Conservation (phyloP, 1,284 basidiomycete genomes). For the Ceratobasidium sp. region DNA sequence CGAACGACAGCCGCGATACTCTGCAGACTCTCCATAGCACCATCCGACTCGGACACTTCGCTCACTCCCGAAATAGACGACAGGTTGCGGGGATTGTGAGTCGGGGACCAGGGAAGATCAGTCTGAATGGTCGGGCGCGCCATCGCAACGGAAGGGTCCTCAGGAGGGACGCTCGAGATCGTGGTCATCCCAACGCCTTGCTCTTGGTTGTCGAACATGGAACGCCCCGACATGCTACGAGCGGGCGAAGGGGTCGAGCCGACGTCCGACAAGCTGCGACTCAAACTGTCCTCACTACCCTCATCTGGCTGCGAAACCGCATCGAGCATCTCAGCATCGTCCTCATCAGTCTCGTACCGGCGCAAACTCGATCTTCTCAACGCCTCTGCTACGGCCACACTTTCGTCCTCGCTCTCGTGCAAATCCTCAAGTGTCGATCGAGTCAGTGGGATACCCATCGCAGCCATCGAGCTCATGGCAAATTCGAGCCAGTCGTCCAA, state of each 20-base stretch:
- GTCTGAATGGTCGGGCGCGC: slow-evolving; percentile 13
- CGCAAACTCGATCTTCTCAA: slow-evolving; percentile 11
- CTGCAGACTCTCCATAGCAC: slow-evolving; percentile 22
- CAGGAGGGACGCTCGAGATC: neutral
- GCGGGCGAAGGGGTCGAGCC: slow-evolving; percentile 14
- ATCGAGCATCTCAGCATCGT: slow-evolving; percentile 1
- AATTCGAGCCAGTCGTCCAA: slow-evolving; percentile 33
- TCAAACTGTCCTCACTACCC: slow-evolving; percentile 15
- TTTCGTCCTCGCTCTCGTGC: slow-evolving; percentile 28
- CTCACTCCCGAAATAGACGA: neutral
- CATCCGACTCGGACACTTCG: neutral
- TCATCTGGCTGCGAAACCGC: slow-evolving; percentile 12
- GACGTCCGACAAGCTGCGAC: slow-evolving; percentile 21
- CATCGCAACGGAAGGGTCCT: neutral
- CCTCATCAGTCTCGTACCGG: neutral
- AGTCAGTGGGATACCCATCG: slow-evolving; percentile 22
- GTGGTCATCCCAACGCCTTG: slow-evolving; percentile 2
- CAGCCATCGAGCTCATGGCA: slow-evolving; percentile 32
- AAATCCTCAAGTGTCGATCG: slow-evolving; percentile 22
- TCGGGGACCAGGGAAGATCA: neutral
- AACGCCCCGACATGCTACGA: neutral
- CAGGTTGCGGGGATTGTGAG: neutral
- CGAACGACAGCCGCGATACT: slow-evolving; percentile 11
- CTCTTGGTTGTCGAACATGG: neutral
- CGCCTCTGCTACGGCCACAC: slow-evolving; percentile 11